Evolutionary conservation across 306 rosid species (phyloP).

Genomic region (Inga laurina): DNA sequence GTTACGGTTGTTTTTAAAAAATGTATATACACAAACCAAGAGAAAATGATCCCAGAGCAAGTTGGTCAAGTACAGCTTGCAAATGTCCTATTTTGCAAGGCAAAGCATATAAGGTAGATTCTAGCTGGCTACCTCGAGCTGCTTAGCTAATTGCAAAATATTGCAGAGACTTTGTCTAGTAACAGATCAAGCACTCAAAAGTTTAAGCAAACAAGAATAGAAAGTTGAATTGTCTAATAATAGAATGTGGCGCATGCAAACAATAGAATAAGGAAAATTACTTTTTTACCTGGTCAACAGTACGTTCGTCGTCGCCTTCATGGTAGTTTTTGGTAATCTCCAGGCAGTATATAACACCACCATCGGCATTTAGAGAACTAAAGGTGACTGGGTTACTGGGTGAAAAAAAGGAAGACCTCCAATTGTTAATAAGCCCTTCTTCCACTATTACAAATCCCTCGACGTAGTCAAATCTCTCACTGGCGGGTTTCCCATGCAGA

Average conservation of each 20-base stretch:
- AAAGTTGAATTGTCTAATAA: background rate
- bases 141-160: background rate
- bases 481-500: constrained; percentile 57
- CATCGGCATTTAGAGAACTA: constrained; percentile 63
- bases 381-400: constrained; percentile 78
- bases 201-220: background rate
- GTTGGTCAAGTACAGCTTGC: constrained; percentile 40
- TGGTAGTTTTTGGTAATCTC: constrained; percentile 86
- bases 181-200: background rate
- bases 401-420: constrained; percentile 95
- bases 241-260: background rate
- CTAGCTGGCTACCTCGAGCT: background rate
- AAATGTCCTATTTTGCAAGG: constrained; percentile 31
- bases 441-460: constrained; percentile 97
- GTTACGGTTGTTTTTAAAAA: background rate
- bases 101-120: background rate
- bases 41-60: background rate
- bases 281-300: constrained; percentile 68
- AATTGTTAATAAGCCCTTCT: constrained; percentile 84
- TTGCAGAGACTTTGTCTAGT: background rate
- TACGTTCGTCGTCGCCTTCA: constrained; percentile 41
- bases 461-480: constrained; percentile 77
- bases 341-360: constrained; percentile 86
- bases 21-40: background rate
- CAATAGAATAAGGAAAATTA: background rate